Evolutionary conservation across 306 rosid genomes (phyloP).

Genomic region (Parietaria judaica): DNA sequence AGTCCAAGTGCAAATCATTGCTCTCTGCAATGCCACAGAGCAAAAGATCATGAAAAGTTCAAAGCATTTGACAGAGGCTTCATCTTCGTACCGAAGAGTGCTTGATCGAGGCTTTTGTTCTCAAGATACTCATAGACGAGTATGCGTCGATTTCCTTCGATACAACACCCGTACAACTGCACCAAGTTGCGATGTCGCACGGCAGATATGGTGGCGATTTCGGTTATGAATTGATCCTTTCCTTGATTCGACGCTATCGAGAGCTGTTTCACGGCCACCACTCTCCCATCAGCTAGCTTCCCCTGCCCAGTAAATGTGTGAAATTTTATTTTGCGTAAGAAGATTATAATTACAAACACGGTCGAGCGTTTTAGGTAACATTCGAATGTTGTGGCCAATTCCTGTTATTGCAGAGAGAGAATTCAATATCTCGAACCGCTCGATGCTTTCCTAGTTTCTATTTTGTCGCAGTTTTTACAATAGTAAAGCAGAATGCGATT

Average conservation of each 20-base stretch:
- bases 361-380: not conserved
- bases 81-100: constrained; percentile 20
- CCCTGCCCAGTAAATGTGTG: constrained; percentile 15
- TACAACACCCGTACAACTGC: constrained; percentile 28
- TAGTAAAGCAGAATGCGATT: too few species aligned
- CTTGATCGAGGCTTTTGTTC: constrained; percentile 26
- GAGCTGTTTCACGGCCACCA: constrained; percentile 30
- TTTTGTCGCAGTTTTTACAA: too few species aligned
- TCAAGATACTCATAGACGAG: constrained; percentile 31
- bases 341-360: not conserved
- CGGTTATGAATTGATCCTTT: constrained; percentile 23
- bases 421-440: too few species aligned
- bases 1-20: constrained; percentile 15
- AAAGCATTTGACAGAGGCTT: not conserved
- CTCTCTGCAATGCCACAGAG: constrained; percentile 13
- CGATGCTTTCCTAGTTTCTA: too few species aligned
- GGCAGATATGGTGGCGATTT: constrained; percentile 23
- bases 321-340: not conserved
- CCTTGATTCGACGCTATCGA: constrained; percentile 26
- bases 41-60: not conserved
- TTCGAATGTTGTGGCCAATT: too few species aligned
- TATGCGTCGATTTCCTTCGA: constrained; percentile 17
- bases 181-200: constrained; percentile 30
- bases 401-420: too few species aligned
- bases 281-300: constrained; percentile 25